Evolutionary conservation across 352 stramenopile genomes (phyloP), one percentile per base, ranked within the genome.

Genomic region (Globisporangium megalacanthum): DNA sequence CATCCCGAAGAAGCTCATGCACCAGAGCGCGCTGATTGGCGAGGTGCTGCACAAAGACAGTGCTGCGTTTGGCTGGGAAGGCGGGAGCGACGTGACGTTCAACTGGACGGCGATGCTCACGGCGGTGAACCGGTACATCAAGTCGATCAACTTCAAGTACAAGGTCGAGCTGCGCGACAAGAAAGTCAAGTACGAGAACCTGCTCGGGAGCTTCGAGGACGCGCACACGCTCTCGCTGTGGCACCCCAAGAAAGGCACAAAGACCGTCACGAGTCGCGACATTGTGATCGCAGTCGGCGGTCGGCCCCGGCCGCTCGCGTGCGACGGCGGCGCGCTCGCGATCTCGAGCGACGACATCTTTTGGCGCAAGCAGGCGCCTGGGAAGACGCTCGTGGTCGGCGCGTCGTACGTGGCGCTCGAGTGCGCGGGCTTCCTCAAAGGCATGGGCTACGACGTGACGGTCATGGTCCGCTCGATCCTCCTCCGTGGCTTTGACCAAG

Each of bases 1-100:
- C 64, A 99, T 99, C 65, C 97, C 97, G 29, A 99, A 99, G 78
- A 99, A 99, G 71, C 78, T 99, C 14, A 99, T 99, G 90, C 97
- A 99, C 67, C 89, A 97, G 66, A 97, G 94, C 60, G 87, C 94
- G 39, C 59, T 98, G 35, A 77, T 98, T 4, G 86, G 91, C 51
- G 92, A 98, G 60, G 58, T 78, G 10, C 73, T 97, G 45, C 75
- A 92, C 57, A 78, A 88, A 49, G 96, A 98, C 69, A 66, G 72
- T 14, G 71, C 76, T 19, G 73, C 75, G 42, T 98, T 97, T 61
- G 96, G 96, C 49, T 97, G 97, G 80, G 25, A 29, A 29, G 73
- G 64, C 22, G 58, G 65, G 1, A 49, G 58, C 41, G 50, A 77
- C 42, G 76, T 74, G 48, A 66, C 58, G 20, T 95, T 96, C 45